Conservation (phyloP, 768 basidiomycete genomes). For the Phylloporus arenicola region DNA sequence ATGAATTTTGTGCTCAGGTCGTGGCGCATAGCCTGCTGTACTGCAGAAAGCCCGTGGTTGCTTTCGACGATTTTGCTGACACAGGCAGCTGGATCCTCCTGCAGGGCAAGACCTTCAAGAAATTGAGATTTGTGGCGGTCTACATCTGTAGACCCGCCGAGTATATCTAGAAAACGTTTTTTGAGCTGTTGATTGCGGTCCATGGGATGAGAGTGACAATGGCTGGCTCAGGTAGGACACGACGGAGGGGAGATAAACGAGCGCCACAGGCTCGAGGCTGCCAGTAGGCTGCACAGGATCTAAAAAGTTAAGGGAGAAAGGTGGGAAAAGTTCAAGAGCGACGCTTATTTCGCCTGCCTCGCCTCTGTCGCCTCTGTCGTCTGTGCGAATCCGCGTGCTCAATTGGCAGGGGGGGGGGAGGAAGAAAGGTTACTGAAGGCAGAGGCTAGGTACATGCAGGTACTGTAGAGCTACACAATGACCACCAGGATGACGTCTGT, state of each 20-base stretch:
- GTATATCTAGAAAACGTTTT: conserved; percentile 32
- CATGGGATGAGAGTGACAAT: conserved; percentile 5
- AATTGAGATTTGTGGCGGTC: conserved; percentile 31
- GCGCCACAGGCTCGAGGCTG: too few relatives aligned
- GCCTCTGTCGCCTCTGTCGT: too few relatives aligned
- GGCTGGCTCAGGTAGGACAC: background rate
- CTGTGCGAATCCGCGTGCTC: too few relatives aligned
- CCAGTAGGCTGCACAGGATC: too few relatives aligned
- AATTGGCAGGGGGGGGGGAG: too few relatives aligned
- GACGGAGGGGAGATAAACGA: background rate
- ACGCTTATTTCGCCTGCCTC: too few relatives aligned
- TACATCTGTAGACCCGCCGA: conserved; percentile 27
- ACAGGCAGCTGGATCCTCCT: conserved; percentile 35
- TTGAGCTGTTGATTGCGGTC: conserved; percentile 25
- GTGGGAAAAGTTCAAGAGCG: too few relatives aligned
- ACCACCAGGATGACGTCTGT: too few relatives aligned
- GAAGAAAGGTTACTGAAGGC: too few relatives aligned
- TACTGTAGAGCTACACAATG: too few relatives aligned
- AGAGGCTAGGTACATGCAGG: too few relatives aligned
- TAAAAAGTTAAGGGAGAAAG: too few relatives aligned
- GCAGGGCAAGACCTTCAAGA: conserved; percentile 41
- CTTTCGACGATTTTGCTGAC: conserved; percentile 35
- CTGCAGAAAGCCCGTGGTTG: conserved; percentile 30
- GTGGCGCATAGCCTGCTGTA: conserved; percentile 40
- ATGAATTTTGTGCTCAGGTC: conserved; percentile 36